phyloP scores from a whole-genome alignment of 1,284 basidiomycete genomes.

The Microbotryum saponariae region DNA sequence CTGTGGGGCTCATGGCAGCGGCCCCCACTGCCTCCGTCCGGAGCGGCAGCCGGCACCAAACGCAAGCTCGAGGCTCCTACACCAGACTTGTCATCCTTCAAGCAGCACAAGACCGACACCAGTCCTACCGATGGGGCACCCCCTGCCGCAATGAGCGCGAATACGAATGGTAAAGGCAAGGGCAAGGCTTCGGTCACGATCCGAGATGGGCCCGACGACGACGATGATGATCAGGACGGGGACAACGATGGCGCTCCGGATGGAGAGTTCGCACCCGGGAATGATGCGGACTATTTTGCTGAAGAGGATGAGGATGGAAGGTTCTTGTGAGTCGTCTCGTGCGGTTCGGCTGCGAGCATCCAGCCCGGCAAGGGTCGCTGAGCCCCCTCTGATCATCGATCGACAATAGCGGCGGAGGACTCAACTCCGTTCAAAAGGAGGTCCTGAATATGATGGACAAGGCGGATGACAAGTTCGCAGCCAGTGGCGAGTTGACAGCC shows the following conservation, averaged over 20 bases:
- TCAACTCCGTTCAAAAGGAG: slow-evolving; percentile 82
- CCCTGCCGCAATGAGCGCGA: neutral
- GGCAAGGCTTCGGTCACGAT: slow-evolving; percentile 15
- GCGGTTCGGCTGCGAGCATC: neutral
- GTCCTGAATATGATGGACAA: slow-evolving; percentile 82
- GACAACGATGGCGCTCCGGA: slow-evolving; percentile 12
- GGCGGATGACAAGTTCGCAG: slow-evolving; percentile 54
- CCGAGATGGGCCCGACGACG: slow-evolving; percentile 39
- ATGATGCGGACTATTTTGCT: slow-evolving; percentile 76
- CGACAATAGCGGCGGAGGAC: slow-evolving; percentile 57
- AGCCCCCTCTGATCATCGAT: neutral
- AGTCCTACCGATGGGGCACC: neutral
- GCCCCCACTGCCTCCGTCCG: slow-evolving; percentile 23
- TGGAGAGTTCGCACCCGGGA: slow-evolving; percentile 48
- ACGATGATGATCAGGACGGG: slow-evolving; percentile 45
- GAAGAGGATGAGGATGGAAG: slow-evolving; percentile 88
- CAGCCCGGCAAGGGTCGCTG: neutral
- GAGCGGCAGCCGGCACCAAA: slow-evolving; percentile 11
- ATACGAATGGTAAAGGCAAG: slow-evolving; percentile 29
- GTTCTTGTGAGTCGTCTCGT: slow-evolving; percentile 50
- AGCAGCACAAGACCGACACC: slow-evolving; percentile 16
- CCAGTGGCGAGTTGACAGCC: slow-evolving; percentile 56
- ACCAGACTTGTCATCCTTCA: slow-evolving; percentile 17
- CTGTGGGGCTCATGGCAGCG: slow-evolving; percentile 10
- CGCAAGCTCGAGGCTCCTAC: slow-evolving; percentile 20